Conservation (phyloP, 768 basidiomycete species). For the Leccinum subtestaceum region DNA sequence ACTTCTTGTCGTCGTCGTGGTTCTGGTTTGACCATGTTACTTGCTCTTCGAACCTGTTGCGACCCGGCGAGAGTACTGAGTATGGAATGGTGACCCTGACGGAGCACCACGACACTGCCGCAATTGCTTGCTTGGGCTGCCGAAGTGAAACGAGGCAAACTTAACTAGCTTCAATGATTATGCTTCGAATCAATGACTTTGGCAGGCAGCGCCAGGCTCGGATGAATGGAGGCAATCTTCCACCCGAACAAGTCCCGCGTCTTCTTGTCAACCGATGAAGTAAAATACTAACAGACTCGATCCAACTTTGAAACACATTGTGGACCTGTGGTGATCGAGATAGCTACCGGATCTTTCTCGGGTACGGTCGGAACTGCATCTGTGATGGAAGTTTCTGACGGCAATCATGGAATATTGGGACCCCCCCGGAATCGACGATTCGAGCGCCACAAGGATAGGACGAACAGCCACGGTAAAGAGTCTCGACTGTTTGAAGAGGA, state of each 20-base stretch:
- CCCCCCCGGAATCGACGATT: neutral
- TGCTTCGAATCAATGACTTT: slow-evolving; percentile 1
- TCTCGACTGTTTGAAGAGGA: neutral
- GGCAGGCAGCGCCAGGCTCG: slow-evolving; percentile 1
- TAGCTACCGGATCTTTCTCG: neutral
- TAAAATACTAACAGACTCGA: slow-evolving; percentile 7
- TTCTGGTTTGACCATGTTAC: neutral
- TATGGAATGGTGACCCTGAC: neutral
- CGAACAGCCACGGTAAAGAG: slow-evolving; percentile 9
- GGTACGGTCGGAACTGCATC: neutral
- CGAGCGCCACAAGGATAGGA: slow-evolving; percentile 13
- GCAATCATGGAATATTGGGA: slow-evolving; percentile 12
- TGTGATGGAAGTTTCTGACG: neutral
- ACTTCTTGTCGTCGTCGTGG: neutral
- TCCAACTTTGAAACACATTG: slow-evolving; percentile 3
- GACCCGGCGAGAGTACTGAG: neutral
- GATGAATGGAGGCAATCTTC: slow-evolving; percentile 5
- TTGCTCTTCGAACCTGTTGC: neutral
- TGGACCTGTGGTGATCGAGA: neutral
- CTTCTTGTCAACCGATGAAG: slow-evolving; percentile 8
- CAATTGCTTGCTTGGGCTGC: neutral
- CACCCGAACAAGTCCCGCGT: slow-evolving; percentile 9
- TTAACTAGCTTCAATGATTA: slow-evolving; percentile 3
- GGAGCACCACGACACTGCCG: neutral
- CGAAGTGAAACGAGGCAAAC: neutral